phyloP scores from a whole-genome alignment of 1,139 yeast genomes.

The Kodamaea derodonti region DNA sequence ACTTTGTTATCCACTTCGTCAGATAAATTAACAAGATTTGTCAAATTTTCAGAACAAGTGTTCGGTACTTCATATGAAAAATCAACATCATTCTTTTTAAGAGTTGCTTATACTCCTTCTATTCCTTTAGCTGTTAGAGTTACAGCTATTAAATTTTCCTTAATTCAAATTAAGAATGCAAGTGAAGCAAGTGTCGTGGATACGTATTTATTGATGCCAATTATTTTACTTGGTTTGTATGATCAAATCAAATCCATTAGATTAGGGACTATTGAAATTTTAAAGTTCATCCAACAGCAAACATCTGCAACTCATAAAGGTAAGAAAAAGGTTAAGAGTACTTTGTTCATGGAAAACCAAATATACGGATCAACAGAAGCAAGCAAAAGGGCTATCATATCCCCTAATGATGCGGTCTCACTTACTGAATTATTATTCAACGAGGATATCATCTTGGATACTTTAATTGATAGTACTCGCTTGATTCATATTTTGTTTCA shows the following conservation, averaged over 20 bases:
- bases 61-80: slow-evolving; percentile 28
- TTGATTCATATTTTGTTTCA: slow-evolving; percentile 24
- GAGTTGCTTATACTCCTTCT: slow-evolving; percentile 53
- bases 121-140: slow-evolving; percentile 56
- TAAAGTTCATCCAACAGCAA: slow-evolving; percentile 18
- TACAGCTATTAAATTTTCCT: slow-evolving; percentile 40
- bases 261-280: slow-evolving; percentile 21
- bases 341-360: slow-evolving; percentile 37
- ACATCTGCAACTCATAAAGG: slow-evolving; percentile 16
- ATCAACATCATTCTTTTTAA: slow-evolving; percentile 52
- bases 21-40: slow-evolving; percentile 15
- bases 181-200: slow-evolving; percentile 19
- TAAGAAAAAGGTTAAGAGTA: slow-evolving; percentile 20
- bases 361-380: slow-evolving; percentile 39
- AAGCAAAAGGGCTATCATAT: slow-evolving; percentile 48
- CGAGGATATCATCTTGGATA: slow-evolving; percentile 24
- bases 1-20: slow-evolving; percentile 27
- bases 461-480: slow-evolving; percentile 27
- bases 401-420: slow-evolving; percentile 59
- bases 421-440: slow-evolving; percentile 43
- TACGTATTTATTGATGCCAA: slow-evolving; percentile 35
- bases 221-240: slow-evolving; percentile 32
- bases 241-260: slow-evolving; percentile 30
- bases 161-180: slow-evolving; percentile 30
- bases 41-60: slow-evolving; percentile 18